phyloP scores from a whole-genome alignment of 352 stramenopile species.

The Pythium myriotylum region DNA sequence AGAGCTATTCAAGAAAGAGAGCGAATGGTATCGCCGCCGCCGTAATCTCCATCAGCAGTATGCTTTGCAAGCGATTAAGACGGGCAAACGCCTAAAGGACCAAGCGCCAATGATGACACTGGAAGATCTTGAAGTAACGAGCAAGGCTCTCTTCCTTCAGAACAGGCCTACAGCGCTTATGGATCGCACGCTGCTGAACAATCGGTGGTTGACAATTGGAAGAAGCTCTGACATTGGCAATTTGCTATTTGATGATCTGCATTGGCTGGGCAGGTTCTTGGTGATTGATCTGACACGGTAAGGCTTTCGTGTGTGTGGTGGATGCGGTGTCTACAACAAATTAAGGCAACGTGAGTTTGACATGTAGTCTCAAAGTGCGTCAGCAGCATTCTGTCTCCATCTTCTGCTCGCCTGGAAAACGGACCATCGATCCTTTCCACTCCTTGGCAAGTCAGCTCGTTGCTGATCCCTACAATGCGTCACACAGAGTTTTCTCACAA shows the following conservation, averaged over 20 bases:
- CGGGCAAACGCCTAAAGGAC: slow-evolving; percentile 1
- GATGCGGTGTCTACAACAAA: too few relatives aligned
- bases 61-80: neutral
- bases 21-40: slow-evolving; percentile 1
- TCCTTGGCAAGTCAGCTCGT: too few relatives aligned
- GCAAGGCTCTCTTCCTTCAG: neutral
- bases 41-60: slow-evolving; percentile 3
- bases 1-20: slow-evolving; percentile 1
- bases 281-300: slow-evolving; percentile 2
- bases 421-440: too few relatives aligned
- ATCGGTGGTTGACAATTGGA: slow-evolving; percentile 3
- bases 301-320: too few relatives aligned
- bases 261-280: neutral
- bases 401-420: too few relatives aligned
- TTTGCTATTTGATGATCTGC: neutral
- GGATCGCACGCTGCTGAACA: slow-evolving; percentile 4
- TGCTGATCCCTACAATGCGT: too few relatives aligned
- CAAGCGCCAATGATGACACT: slow-evolving; percentile 1
- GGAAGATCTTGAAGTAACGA: neutral
- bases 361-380: too few relatives aligned
- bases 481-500: too few relatives aligned
- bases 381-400: too few relatives aligned
- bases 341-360: too few relatives aligned
- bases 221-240: neutral
- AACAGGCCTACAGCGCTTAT: neutral